These are phyloP conservation scores for Trametes punicea DNA, from an alignment of 768 basidiomycete genomes.

Conservation along the genomic window DNA sequence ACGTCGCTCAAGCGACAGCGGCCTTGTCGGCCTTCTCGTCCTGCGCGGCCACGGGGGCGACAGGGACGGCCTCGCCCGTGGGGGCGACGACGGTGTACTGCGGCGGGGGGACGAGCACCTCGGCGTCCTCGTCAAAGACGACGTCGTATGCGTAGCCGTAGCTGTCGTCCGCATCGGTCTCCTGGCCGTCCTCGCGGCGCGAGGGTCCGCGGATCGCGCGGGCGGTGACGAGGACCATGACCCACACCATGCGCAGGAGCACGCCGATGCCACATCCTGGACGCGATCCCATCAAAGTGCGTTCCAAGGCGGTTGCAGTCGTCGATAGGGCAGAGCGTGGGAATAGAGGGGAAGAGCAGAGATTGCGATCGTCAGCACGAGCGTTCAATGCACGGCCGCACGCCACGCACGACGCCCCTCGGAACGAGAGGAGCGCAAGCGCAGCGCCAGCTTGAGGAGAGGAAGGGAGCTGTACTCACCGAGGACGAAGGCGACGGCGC, in stretches of 20 bases:
- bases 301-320: background rate
- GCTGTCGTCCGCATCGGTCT: conserved; percentile 33
- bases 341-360: background rate
- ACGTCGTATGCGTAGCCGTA: conserved; percentile 36
- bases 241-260: conserved; percentile 77
- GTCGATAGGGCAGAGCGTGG: background rate
- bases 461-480: conserved; percentile 42
- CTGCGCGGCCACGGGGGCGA: too few species aligned
- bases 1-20: background rate
- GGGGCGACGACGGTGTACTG: conserved; percentile 43
- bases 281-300: too few species aligned
- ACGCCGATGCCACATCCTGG: conserved; percentile 84
- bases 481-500: conserved; percentile 78
- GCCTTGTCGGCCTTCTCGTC: conserved; percentile 9
- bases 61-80: conserved; percentile 44
- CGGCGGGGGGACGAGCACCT: conserved; percentile 51
- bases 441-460: background rate
- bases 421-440: background rate
- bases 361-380: background rate
- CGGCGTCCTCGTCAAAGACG: conserved; percentile 45
- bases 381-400: background rate
- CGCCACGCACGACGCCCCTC: background rate
- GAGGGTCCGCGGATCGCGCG: conserved; percentile 48
- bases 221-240: conserved; percentile 57
- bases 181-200: conserved; percentile 35